Evolutionary conservation across 2,329 filamentous ascomycete species (phyloP), one percentile per base, ranked within the genome.

Genomic region (Pyrenophora graminea): DNA sequence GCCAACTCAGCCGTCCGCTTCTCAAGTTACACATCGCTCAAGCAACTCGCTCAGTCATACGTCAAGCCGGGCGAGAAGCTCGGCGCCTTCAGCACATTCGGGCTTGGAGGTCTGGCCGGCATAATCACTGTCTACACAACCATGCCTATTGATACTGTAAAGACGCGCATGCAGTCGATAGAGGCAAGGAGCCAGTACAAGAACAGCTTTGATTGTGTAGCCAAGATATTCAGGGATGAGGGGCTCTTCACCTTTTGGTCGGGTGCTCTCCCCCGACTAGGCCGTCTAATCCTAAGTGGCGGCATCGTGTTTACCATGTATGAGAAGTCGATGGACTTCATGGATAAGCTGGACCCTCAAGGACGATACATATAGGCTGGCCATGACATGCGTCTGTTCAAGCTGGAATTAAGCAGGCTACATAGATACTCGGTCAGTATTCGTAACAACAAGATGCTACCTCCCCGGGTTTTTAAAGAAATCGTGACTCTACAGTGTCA

Each of bases 261-360:
- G 62, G 94, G 94, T 21, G 93, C 94, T 18, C 69, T 97, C 62
- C 94, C 94, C 1, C 81, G 94, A 46, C 75, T 99, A 66, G 93
- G 86, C 19, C 81, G 94, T 50, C 73, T 99, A 62, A 89, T 97
- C 36, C 75, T 97, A 74, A 97, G 91, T 68, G 94, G 94, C 48
- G 94, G 94, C 15, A 96, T 99, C 68, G 94, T 99, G 34, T 99
- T 99, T 70, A 95, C 94, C 18, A 95, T 97, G 84, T 87, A 97
- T 72, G 93, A 97, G 79, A 97, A 97, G 82, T 89, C 88, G 52
- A 97, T 97, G 80, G 93, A 97, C 45, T 66, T 91, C 51, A 85
- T 99, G 79, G 84, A 90, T 65, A 80, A 72, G 67, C 52, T 92
- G 45, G 94, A 99, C 71, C 94, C 94, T 0, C 83, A 95, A 66